Evolutionary conservation across 2,329 filamentous ascomycete genomes (phyloP).

Genomic region (Meredithiella fracta): DNA sequence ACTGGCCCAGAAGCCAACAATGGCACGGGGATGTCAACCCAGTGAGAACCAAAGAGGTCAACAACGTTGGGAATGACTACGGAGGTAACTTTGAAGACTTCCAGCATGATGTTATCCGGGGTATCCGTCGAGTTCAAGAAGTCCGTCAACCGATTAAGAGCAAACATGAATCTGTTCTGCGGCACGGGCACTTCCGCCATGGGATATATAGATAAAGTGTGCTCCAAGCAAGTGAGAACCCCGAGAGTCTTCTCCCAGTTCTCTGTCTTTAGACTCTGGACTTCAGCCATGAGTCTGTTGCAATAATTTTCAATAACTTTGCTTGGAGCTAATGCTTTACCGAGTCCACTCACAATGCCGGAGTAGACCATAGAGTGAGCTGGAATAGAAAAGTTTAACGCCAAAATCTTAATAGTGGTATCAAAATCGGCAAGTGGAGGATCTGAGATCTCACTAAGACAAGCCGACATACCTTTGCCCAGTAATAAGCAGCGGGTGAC

Average conservation of each 20-base stretch:
- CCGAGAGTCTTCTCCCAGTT: background rate
- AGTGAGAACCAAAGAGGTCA: conserved; percentile 77
- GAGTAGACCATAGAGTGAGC: background rate
- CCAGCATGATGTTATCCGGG: conserved; percentile 36
- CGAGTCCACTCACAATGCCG: conserved; percentile 21
- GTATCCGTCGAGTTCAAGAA: background rate
- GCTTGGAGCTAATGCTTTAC: background rate
- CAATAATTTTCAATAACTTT: conserved; percentile 24
- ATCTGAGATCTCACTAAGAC: background rate
- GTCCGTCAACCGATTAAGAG: conserved; percentile 55
- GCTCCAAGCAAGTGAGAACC: background rate
- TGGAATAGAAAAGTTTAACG: conserved; percentile 21
- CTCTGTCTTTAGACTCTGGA: conserved; percentile 31
- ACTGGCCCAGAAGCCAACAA: conserved; percentile 1
- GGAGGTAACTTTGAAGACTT: conserved; percentile 25
- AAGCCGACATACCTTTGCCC: background rate
- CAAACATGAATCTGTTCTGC: conserved; percentile 61
- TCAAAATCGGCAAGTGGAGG: background rate
- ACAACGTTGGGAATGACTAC: conserved; percentile 55
- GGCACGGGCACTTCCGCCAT: conserved; percentile 37
- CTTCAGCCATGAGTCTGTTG: conserved; percentile 44
- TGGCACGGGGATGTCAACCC: conserved; percentile 49
- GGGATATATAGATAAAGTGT: conserved; percentile 34
- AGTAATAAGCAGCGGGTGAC: background rate
- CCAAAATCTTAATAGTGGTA: background rate